Percentiles rank a stretch among this genome's conserved stretches.
Evolutionary conservation across 129 eudicot species (phyloP).

Genomic region (Scalesia atractyloides): DNA sequence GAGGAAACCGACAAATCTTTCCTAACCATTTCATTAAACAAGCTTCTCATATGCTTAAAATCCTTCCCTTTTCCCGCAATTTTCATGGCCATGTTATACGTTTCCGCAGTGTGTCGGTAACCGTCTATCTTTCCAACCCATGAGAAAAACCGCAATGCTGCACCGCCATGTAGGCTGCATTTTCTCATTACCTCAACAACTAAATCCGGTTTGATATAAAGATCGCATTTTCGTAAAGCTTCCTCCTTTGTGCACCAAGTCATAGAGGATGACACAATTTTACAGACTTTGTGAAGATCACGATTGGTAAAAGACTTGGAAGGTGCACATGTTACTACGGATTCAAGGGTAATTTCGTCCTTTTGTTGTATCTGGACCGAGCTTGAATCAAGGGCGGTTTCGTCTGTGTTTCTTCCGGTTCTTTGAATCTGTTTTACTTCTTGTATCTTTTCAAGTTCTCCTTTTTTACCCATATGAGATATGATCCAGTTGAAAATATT

Average conservation of each 20-base stretch:
- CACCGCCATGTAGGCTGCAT: constrained; percentile 45
- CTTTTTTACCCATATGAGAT: constrained; percentile 51
- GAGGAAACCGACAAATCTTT: constrained; percentile 56
- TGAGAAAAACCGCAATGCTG: constrained; percentile 63
- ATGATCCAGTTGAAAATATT: constrained; percentile 37
- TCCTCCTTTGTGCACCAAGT: constrained; percentile 60
- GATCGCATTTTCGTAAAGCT: constrained; percentile 45
- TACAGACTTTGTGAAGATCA: constrained; percentile 46
- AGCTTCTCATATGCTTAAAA: constrained; percentile 71
- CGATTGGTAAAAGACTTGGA: constrained; percentile 33
- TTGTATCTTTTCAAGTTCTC: constrained; percentile 41
- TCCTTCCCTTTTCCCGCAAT: constrained; percentile 81
- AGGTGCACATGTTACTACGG: background rate
- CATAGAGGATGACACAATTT: constrained; percentile 60
- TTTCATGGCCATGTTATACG: constrained; percentile 85
- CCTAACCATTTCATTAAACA: constrained; percentile 71
- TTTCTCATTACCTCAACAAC: constrained; percentile 54
- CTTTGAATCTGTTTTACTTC: constrained; percentile 39
- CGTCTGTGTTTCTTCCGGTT: constrained; percentile 10
- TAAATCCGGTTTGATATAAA: constrained; percentile 57
- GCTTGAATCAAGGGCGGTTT: constrained; percentile 8
- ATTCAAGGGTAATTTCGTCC: constrained; percentile 16
- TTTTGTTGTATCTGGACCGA: background rate
- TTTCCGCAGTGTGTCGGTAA: constrained; percentile 57
- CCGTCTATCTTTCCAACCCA: constrained; percentile 70